Evolutionary conservation across 371 early-diverging fungal genomes (phyloP).

Genomic region (Dichotomocladium elegans): DNA sequence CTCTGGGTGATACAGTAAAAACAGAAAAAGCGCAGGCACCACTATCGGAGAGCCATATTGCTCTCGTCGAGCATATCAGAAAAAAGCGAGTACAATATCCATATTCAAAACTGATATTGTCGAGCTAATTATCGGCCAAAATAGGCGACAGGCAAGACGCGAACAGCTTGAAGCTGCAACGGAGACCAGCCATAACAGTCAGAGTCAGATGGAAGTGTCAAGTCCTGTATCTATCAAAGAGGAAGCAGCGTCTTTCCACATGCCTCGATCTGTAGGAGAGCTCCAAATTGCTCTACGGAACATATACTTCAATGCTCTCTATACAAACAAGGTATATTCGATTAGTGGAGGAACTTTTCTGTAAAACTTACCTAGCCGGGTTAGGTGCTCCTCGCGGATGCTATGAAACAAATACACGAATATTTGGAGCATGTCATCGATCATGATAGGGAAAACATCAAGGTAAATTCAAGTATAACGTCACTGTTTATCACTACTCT

Average conservation of each 20-base stretch:
- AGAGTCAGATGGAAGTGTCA: not conserved
- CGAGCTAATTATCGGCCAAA: not conserved
- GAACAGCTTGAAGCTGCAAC: not conserved
- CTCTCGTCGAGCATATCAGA: not conserved
- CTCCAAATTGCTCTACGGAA: not conserved
- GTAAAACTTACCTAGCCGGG: not conserved
- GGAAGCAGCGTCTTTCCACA: not conserved
- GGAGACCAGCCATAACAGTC: not conserved
- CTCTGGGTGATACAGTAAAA: not conserved
- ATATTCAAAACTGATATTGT: not conserved
- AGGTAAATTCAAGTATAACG: constrained; percentile 3
- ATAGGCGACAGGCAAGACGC: constrained; percentile 1
- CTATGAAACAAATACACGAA: constrained; percentile 1
- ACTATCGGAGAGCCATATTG: not conserved
- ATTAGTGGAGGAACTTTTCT: not conserved
- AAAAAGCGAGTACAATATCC: not conserved
- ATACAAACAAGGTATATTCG: constrained; percentile 2
- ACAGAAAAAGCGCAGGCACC: not conserved
- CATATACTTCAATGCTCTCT: not conserved
- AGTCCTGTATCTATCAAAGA: not conserved
- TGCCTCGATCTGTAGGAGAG: not conserved
- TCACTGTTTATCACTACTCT: too few species aligned
- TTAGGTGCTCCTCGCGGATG: constrained; percentile 1
- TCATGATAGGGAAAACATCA: not conserved
- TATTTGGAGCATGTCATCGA: not conserved